Evolutionary conservation across 495 filamentous ascomycete genomes (phyloP), one percentile per base, ranked within the genome.

Genomic region (Penicillium paradoxum): DNA sequence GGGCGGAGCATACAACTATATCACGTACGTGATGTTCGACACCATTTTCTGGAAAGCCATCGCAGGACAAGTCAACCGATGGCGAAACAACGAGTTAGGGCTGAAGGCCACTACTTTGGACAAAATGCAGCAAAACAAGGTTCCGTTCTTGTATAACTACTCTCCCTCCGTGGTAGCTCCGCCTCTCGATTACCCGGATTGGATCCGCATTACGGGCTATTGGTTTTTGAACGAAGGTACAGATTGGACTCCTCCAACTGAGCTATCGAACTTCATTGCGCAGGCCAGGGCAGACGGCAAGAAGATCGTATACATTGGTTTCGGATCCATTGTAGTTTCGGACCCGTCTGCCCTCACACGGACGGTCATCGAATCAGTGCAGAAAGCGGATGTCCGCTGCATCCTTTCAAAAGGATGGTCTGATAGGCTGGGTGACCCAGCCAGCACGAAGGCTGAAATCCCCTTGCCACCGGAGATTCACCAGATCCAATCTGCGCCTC

Each of bases 331-430:
- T 50, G 88, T 96, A 11, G 91, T 98, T n/a, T 83, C 87, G 0
- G 91, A 98, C 64, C 87, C 91, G 10, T 83, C 81, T 32, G 89
- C 89, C 47, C 76, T 98, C 64, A 97, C 92, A 32, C 81, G 84
- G 59, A 91, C 91, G 0, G 87, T 98, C 11, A 85, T 98, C 29
- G 88, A 95, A 49, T 90, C 90, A 0, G 89, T 97, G 6, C 69
- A 83, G 49, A 96, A 95, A 68, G 95, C 95, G 0, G 92, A 95
- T 60, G 90, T 97, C 4, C 83, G 92, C 40, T 97, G 95, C 59
- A 93, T 98, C 59, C 78, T 98, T 7, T 95, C 90, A 22, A 97
- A 97, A 65, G 93, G 93, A n/a, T 98, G 93, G 93, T 96, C 91
- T n/a, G 93, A 97, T 66, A 83, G 91, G 18, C 76, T 91, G 13